Percentiles rank a stretch among this genome's conserved stretches.
Conservation (phyloP, 1,284 basidiomycete species). For the Boletus sp. region DNA sequence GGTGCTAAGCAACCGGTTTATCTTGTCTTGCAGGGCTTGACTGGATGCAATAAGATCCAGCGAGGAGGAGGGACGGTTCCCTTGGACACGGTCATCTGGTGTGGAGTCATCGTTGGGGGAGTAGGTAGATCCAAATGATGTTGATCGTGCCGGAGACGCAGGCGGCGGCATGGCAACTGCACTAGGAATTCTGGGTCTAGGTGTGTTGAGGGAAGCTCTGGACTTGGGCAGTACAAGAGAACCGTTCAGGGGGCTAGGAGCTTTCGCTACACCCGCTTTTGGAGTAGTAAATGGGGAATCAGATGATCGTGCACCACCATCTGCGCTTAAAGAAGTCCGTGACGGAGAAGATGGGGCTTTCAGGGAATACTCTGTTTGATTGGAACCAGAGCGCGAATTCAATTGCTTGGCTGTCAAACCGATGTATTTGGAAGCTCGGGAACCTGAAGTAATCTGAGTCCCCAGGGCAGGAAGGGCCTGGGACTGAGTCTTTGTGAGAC, state of each 20-base stretch:
- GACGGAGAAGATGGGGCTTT: conserved; percentile 28
- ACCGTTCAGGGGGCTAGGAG: conserved; percentile 37
- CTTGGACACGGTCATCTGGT: conserved; percentile 17
- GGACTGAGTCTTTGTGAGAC: conserved; percentile 25
- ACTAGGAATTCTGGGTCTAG: conserved; percentile 64
- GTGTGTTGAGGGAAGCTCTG: conserved; percentile 49
- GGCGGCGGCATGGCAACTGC: conserved; percentile 77
- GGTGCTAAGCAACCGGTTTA: conserved; percentile 41
- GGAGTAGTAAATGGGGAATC: conserved; percentile 63
- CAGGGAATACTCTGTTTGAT: conserved; percentile 24
- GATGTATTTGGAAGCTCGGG: conserved; percentile 78
- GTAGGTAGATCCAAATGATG: conserved; percentile 32
- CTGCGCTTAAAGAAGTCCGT: conserved; percentile 21
- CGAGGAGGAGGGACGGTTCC: conserved; percentile 23
- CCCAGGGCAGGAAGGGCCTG: conserved; percentile 35
- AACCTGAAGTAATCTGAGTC: conserved; percentile 67
- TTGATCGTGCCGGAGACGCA: conserved; percentile 46
- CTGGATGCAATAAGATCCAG: conserved; percentile 40
- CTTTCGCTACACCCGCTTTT: conserved; percentile 43
- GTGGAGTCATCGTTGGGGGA: conserved; percentile 33
- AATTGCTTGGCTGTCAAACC: conserved; percentile 82
- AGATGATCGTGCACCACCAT: conserved; percentile 22
- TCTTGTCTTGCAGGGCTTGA: conserved; percentile 49
- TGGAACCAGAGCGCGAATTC: conserved; percentile 39
- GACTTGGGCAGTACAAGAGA: conserved; percentile 40